A percentile compares a stretch with the other conserved stretches of the same genome.
Evolutionary conservation across 1,139 yeast genomes (phyloP).

Genomic region (Protomyces arabidopsidicola): DNA sequence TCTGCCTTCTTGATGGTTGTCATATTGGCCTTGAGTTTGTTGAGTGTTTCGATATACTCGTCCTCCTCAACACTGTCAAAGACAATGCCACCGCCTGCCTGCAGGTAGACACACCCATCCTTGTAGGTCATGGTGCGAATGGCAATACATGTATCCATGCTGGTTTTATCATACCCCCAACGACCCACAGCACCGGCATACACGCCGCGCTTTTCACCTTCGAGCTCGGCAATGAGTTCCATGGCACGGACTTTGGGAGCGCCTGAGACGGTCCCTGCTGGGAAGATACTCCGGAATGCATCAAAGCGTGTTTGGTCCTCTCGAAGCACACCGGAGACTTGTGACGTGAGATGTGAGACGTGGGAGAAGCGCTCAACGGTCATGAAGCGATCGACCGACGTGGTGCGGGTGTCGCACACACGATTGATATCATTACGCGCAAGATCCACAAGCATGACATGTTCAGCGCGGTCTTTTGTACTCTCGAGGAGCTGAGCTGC

Average conservation of each 20-base stretch:
- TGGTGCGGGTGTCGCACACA: constrained; percentile 80
- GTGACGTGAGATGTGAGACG: constrained; percentile 92
- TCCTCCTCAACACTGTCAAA: constrained; percentile 91
- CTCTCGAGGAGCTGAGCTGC: constrained; percentile 73
- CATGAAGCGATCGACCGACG: constrained; percentile 78
- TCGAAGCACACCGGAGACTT: constrained; percentile 86
- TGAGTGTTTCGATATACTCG: constrained; percentile 92
- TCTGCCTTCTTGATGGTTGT: constrained; percentile 88
- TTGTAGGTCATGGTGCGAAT: constrained; percentile 93
- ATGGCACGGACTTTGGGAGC: constrained; percentile 96
- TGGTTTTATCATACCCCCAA: constrained; percentile 89
- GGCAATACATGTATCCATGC: constrained; percentile 97
- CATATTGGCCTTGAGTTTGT: constrained; percentile 92
- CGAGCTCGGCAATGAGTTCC: constrained; percentile 87
- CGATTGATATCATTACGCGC: constrained; percentile 95
- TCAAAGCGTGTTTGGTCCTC: constrained; percentile 82
- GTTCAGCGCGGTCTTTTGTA: constrained; percentile 91
- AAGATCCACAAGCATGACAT: constrained; percentile 94
- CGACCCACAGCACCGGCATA: constrained; percentile 99
- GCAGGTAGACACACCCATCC: constrained; percentile 83
- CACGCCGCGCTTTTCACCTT: constrained; percentile 87
- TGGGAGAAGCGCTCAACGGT: constrained; percentile 94
- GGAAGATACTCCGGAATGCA: constrained; percentile 94
- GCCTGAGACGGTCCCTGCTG: constrained; percentile 98
- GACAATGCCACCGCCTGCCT: constrained; percentile 98